These are phyloP conservation scores for Puccinia novopanici DNA, from an alignment of 1,284 basidiomycete species.

Conservation along the genomic window DNA sequence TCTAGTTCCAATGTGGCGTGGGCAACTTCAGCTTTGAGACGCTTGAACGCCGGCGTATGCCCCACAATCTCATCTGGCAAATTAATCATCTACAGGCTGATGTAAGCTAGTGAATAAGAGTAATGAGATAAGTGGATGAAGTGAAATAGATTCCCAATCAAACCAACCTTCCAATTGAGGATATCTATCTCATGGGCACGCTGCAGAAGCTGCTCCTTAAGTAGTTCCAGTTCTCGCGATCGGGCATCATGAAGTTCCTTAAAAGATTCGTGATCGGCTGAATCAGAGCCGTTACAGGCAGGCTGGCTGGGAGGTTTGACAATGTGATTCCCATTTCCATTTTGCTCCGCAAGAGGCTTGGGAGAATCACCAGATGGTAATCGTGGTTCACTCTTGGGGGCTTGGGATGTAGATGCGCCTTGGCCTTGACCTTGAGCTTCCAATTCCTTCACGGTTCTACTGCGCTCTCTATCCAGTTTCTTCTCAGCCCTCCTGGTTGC, in stretches of 20 bases:
- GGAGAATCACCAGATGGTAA: constrained; percentile 26
- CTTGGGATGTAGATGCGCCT: constrained; percentile 32
- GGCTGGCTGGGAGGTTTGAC: constrained; percentile 40
- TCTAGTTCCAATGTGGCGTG: constrained; percentile 53
- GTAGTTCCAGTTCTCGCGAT: constrained; percentile 50
- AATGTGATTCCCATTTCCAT: constrained; percentile 33
- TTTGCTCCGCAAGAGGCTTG: constrained; percentile 7
- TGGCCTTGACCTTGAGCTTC: constrained; percentile 53
- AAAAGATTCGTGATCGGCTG: constrained; percentile 48
- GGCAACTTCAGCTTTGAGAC: constrained; percentile 54
- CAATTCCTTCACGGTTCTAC: constrained; percentile 54
- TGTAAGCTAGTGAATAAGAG: constrained; percentile 13
- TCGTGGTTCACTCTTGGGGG: constrained; percentile 20
- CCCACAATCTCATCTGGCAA: constrained; percentile 55
- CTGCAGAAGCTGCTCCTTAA: constrained; percentile 51
- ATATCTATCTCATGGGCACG: constrained; percentile 51
- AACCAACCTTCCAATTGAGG: constrained; percentile 49
- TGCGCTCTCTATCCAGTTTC: constrained; percentile 54
- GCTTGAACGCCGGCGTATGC: constrained; percentile 54
- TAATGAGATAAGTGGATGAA: background rate
- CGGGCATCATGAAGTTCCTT: constrained; percentile 47
- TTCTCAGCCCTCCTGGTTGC: constrained; percentile 54
- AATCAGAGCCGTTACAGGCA: constrained; percentile 33
- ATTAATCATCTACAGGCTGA: constrained; percentile 52
- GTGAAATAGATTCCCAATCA: background rate